Evolutionary conservation across 2,329 filamentous ascomycete species (phyloP).

Genomic region (Fusarium tricinctum): DNA sequence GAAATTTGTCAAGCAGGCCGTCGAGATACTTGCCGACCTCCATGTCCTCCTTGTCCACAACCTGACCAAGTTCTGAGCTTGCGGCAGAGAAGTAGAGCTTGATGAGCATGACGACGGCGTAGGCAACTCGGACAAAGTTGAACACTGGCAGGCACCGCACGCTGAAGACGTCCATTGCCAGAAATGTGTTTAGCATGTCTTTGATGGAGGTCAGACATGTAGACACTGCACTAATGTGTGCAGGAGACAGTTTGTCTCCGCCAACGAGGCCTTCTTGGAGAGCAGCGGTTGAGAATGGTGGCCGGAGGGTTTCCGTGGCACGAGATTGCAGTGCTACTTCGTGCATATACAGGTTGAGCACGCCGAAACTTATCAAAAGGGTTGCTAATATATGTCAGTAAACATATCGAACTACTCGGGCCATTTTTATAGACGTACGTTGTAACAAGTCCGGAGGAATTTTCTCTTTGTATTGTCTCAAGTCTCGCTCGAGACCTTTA

Average conservation of each 20-base stretch:
- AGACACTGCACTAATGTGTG: slow-evolving; percentile 76
- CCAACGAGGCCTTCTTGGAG: slow-evolving; percentile 59
- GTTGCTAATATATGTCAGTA: slow-evolving; percentile 61
- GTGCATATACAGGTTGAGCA: slow-evolving; percentile 80
- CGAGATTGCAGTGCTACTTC: slow-evolving; percentile 79
- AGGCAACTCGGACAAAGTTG: slow-evolving; percentile 78
- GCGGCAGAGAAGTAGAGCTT: slow-evolving; percentile 79
- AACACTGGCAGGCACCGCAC: slow-evolving; percentile 78
- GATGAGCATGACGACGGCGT: slow-evolving; percentile 78
- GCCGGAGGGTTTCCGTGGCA: slow-evolving; percentile 68
- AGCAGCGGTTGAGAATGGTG: slow-evolving; percentile 62
- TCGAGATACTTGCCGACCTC: slow-evolving; percentile 77
- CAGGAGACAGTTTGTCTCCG: slow-evolving; percentile 58
- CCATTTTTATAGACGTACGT: slow-evolving; percentile 62
- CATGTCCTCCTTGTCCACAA: slow-evolving; percentile 77
- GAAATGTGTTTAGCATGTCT: slow-evolving; percentile 74
- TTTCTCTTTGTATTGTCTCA: slow-evolving; percentile 71
- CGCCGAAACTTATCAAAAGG: slow-evolving; percentile 73
- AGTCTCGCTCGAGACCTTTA: slow-evolving; percentile 73
- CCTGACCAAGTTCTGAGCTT: slow-evolving; percentile 75
- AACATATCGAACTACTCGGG: not conserved
- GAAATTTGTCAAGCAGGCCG: slow-evolving; percentile 77
- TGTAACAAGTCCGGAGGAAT: slow-evolving; percentile 67
- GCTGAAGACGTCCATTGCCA: slow-evolving; percentile 69
- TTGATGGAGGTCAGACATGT: slow-evolving; percentile 77